Evolutionary conservation across 768 basidiomycete genomes (phyloP).

Genomic region (Leccinum rimulosum): DNA sequence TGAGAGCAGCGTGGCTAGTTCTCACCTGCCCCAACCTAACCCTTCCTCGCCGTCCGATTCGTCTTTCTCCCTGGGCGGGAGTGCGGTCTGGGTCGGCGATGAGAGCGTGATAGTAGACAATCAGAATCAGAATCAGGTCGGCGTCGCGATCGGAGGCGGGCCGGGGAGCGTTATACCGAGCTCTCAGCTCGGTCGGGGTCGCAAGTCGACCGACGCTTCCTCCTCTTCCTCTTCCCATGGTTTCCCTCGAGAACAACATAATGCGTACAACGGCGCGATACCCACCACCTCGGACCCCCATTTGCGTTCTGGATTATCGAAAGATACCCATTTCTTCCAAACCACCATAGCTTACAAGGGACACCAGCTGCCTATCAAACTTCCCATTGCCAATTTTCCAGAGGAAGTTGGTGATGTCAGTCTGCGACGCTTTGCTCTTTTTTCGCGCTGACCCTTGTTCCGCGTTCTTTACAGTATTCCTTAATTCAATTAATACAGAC

Average conservation of each 20-base stretch:
- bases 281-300: conserved; percentile 47
- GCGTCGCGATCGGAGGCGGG: conserved; percentile 40
- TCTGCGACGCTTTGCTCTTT: conserved; percentile 20
- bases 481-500: conserved; percentile 86
- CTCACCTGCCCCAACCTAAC: conserved; percentile 28
- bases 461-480: conserved; percentile 63
- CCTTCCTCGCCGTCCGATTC: conserved; percentile 65
- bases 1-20: conserved; percentile 37
- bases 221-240: conserved; percentile 62
- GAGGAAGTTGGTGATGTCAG: conserved; percentile 96
- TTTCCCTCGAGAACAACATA: conserved; percentile 38
- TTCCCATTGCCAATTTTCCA: conserved; percentile 85
- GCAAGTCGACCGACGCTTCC: conserved; percentile 72
- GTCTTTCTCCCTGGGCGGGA: conserved; percentile 76
- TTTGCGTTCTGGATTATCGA: conserved; percentile 48
- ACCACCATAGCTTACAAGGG: conserved; percentile 82
- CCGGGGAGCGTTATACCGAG: conserved; percentile 46
- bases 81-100: conserved; percentile 82
- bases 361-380: conserved; percentile 82
- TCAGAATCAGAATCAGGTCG: conserved; percentile 26
- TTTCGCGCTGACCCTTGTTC: conserved; percentile 6
- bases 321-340: conserved; percentile 95
- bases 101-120: conserved; percentile 56
- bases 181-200: conserved; percentile 46
- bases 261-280: conserved; percentile 35